These are phyloP conservation scores for Terfezia boudieri DNA, from an alignment of 495 filamentous ascomycete species.

Conservation along the genomic window DNA sequence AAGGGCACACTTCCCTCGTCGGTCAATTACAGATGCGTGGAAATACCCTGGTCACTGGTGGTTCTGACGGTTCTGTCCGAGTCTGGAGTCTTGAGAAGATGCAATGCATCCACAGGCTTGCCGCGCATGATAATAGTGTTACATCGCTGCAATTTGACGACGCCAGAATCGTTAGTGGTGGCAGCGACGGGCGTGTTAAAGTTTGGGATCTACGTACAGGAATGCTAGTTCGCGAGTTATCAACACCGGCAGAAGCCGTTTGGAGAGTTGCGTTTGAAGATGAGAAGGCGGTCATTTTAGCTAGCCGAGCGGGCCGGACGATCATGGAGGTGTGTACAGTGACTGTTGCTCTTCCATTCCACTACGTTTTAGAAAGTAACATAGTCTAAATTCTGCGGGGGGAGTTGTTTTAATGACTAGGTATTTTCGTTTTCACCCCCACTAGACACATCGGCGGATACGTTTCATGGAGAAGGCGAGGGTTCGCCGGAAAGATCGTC, in stretches of 20 bases:
- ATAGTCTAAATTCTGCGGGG: not conserved
- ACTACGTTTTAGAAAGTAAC: not conserved
- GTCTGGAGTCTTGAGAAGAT: conserved; percentile 85
- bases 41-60: conserved; percentile 84
- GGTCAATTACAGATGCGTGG: conserved; percentile 93
- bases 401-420: not conserved
- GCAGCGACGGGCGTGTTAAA: conserved; percentile 88
- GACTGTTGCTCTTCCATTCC: not conserved
- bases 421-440: not conserved
- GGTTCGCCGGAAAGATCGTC: not conserved
- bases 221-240: conserved; percentile 71
- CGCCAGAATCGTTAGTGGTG: conserved; percentile 77
- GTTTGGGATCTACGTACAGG: conserved; percentile 91
- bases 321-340: conserved; percentile 76
- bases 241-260: conserved; percentile 72
- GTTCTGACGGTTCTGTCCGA: conserved; percentile 82
- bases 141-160: conserved; percentile 95
- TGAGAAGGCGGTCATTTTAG: conserved; percentile 93
- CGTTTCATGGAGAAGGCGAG: not conserved
- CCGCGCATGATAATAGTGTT: conserved; percentile 96
- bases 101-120: conserved; percentile 74
- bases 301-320: conserved; percentile 54
- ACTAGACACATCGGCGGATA: not conserved
- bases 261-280: conserved; percentile 97
- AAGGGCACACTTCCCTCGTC: conserved; percentile 90